Conservation (phyloP, 176 grass and related monocot species). For the Raddia guianensis region DNA sequence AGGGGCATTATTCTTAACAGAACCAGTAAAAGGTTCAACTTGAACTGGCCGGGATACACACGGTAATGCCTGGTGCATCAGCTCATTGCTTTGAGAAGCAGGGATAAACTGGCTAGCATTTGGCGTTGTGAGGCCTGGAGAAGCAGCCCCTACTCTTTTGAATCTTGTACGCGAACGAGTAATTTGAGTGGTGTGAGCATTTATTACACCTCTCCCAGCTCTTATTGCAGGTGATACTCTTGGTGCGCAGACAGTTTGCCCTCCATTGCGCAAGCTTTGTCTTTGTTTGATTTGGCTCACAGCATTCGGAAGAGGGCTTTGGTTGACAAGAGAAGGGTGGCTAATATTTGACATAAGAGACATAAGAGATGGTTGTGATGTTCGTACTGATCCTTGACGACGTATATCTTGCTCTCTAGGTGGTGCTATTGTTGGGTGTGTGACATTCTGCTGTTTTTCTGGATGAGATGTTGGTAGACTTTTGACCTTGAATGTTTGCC, state of each 20-base stretch:
- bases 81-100: constrained; percentile 35
- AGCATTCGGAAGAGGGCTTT: constrained; percentile 22
- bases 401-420: constrained; percentile 36
- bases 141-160: constrained; percentile 48
- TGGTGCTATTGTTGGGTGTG: constrained; percentile 27
- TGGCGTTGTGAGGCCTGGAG: constrained; percentile 30
- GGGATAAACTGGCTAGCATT: constrained; percentile 39
- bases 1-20: constrained; percentile 39
- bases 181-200: constrained; percentile 35
- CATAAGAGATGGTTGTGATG: constrained; percentile 13
- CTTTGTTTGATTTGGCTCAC: constrained; percentile 43
- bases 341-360: constrained; percentile 27
- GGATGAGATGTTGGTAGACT: constrained; percentile 36
- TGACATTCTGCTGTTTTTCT: constrained; percentile 39
- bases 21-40: constrained; percentile 25
- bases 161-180: constrained; percentile 46
- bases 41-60: constrained; percentile 43
- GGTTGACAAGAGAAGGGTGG: constrained; percentile 29
- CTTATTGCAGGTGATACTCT: constrained; percentile 33
- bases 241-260: constrained; percentile 30
- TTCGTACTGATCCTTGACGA: constrained; percentile 22
- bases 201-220: constrained; percentile 23
- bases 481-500: constrained; percentile 58
- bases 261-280: constrained; percentile 38
- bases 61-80: constrained; percentile 37